A percentile compares a stretch with the other conserved stretches of the same genome.
phyloP scores from a whole-genome alignment of 164 flowering plant genomes.

The Paratinospora sagittata region DNA sequence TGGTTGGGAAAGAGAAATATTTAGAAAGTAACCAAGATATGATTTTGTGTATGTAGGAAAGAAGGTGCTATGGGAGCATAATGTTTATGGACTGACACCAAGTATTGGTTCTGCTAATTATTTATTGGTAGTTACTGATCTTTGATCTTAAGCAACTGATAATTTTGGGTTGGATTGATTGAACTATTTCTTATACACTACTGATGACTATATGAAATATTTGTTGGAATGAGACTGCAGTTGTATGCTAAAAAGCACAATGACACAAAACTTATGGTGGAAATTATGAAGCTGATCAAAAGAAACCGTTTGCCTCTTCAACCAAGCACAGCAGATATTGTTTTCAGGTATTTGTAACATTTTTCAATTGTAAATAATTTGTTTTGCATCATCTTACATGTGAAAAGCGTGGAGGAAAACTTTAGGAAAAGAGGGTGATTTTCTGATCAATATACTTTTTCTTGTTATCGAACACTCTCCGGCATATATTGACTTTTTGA shows the following conservation, averaged over 20 bases:
- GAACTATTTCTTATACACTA: background rate
- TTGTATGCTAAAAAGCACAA: conserved; percentile 67
- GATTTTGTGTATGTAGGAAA: conserved; percentile 43
- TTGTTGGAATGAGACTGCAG: conserved; percentile 37
- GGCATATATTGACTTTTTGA: background rate
- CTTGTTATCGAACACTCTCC: too few species aligned
- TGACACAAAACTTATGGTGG: conserved; percentile 59
- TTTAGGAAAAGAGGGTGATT: too few species aligned
- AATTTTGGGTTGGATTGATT: background rate
- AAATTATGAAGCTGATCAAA: conserved; percentile 63
- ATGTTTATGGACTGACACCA: conserved; percentile 77
- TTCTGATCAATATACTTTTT: too few species aligned
- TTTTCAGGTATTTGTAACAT: conserved; percentile 56
- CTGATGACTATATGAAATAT: background rate
- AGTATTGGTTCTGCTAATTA: conserved; percentile 63
- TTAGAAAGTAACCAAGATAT: background rate
- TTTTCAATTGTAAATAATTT: background rate
- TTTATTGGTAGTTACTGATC: conserved; percentile 50
- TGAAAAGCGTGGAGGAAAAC: too few species aligned
- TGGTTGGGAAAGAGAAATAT: background rate
- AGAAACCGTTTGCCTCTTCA: conserved; percentile 67
- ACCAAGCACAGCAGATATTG: conserved; percentile 90
- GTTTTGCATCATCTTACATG: background rate
- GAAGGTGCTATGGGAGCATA: conserved; percentile 70
- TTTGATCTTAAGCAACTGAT: background rate